Evolutionary conservation across 140 eudicot genomes (phyloP), one percentile per base, ranked within the genome.

Genomic region (Cichorium intybus): DNA sequence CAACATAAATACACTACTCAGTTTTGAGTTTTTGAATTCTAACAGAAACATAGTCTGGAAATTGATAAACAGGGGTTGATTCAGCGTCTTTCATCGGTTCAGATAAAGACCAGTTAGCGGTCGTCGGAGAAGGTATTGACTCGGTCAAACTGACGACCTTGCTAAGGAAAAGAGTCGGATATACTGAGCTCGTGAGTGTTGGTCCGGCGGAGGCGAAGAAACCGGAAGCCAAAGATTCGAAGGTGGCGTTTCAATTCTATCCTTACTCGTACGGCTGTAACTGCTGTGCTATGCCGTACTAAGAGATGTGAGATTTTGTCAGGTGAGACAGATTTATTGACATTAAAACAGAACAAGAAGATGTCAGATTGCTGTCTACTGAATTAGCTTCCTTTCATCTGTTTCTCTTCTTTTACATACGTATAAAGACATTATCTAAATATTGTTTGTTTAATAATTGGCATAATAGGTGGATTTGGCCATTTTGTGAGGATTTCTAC

Each of bases 21-120:
- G 46, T 11, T 39, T 12, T 51, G 28, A 51, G 10, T 2, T 3
- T 20, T 27, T 27, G 31, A 27, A 27, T 27, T 27, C 5, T 4
- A 27, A 27, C 31, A 4, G 31, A 10, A 39, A 9, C 43, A 35
- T 39, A 2, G 46, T 10, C 12, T 35, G 4, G 3, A 45, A 27
- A 7, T 6, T 56, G 62, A 27, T 31, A 56, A 56, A 56, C 60
- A 64, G 73, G 73, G 18, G 62, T 67, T 39, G 73, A 52, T 22
- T 67, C 73, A 26, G 54, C 63, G 7, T 23, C 63, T 9, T 12
- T 67, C 33, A 18, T 27, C 1, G 73, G 73, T 2, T 53, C 58
- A 34, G 60, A 64, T 27, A 64, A 64, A 33, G 59, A 49, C 24
- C 70, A 64, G 24, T 27, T 64, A 15, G 39, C 43, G 48, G 60